These are phyloP conservation scores for Boeremia exigua DNA, from an alignment of 2,329 filamentous ascomycete genomes.

Conservation along the genomic window DNA sequence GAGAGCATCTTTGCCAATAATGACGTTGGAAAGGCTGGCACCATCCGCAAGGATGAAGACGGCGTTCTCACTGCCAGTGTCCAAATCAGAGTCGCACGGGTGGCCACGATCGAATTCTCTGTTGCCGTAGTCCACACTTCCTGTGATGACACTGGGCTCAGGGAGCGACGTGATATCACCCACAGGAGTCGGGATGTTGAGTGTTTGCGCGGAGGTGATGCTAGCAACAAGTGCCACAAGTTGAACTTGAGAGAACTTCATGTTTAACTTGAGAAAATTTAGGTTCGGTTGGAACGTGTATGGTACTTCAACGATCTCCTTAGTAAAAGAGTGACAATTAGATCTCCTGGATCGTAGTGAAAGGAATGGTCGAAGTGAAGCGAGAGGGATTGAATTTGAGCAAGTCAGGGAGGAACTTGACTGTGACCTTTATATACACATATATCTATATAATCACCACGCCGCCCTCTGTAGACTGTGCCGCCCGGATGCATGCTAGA, in stretches of 20 bases:
- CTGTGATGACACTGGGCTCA: constrained; percentile 30
- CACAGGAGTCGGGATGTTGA: constrained; percentile 41
- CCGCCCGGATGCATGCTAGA: background rate
- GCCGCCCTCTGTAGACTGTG: background rate
- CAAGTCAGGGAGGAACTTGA: background rate
- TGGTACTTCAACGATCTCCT: background rate
- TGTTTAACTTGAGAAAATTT: constrained; percentile 4
- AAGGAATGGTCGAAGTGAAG: background rate
- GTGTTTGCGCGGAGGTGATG: constrained; percentile 37
- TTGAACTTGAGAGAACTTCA: constrained; percentile 29
- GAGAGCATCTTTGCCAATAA: constrained; percentile 59
- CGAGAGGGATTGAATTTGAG: background rate
- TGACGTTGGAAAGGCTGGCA: constrained; percentile 59
- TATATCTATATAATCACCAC: background rate
- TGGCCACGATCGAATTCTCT: constrained; percentile 32
- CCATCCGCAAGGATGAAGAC: constrained; percentile 60
- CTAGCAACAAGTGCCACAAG: constrained; percentile 32
- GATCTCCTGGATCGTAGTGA: constrained; percentile 8
- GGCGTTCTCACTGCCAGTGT: constrained; percentile 44
- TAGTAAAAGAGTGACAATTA: constrained; percentile 3
- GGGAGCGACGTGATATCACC: constrained; percentile 39
- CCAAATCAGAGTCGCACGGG: constrained; percentile 28
- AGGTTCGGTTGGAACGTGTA: background rate
- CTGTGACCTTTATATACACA: background rate
- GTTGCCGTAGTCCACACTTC: constrained; percentile 27